Base-by-base conservation (phyloP, 495 filamentous ascomycete species). In the Apodospora peruviana region DNA sequence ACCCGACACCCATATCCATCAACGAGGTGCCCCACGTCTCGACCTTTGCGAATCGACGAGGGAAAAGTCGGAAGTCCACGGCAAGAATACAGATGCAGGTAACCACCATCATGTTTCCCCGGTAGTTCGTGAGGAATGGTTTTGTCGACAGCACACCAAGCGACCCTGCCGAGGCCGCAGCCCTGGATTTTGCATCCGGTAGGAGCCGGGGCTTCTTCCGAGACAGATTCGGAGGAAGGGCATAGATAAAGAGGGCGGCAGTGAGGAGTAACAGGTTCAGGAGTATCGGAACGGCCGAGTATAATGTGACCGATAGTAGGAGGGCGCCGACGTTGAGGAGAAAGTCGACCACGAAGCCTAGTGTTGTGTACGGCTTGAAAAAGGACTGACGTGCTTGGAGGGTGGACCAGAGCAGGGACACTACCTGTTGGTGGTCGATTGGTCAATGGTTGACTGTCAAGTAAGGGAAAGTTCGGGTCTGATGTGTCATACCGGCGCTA, bases 1-100 rank as follows among this genome's bases (percentile, higher is more conserved):
- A 95, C 4, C 93, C 93, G 39, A 99, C 93, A 9, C 93, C 93
- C 57, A 97, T 75, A 67, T 99, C 93, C 93, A 99, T 99, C 52
- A 99, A 64, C 2, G 91, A 96, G 18, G 93, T 96, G 18, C 93
- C 93, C 90, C 93, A 99, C 32, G 85, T 96, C 69, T 99, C 93
- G 0, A 90, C 93, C 71, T 99, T 99, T 17, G 90, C 93, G 60
- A 96, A 96, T 4, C 93, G 85, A 2, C 93, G 82, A 2, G 93
- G 93, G 53, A 99, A 99, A 43, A 94, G 70, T 17, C 74, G 80
- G 60, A 99, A 99, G 68, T 99, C 93, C 18, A 99, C 93, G 9
- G 94, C 93, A n/a, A 99, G 78, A 53, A 99, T 97, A 41, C 89
- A 88, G 21, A 90, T 65, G 58, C 90, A 95, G 18, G 94, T 99